Evolutionary conservation across 345 rosid species (phyloP).

Genomic region (Lumnitzera racemosa): DNA sequence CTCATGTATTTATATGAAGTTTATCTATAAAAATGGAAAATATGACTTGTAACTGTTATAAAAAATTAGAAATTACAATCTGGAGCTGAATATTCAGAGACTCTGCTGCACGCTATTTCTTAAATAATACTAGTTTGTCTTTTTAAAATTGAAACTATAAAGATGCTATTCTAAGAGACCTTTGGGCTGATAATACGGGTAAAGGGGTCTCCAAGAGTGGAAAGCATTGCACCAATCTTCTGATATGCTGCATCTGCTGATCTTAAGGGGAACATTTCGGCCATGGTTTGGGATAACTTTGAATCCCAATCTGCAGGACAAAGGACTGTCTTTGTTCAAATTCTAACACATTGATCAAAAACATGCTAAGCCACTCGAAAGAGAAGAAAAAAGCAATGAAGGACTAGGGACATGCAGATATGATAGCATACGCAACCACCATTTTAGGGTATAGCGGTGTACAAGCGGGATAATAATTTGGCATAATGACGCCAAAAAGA

Average conservation of each 20-base stretch:
- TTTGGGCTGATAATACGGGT: slow-evolving; percentile 88
- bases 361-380: background rate
- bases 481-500: too few species aligned
- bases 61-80: too few species aligned
- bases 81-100: too few species aligned
- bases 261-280: slow-evolving; percentile 72
- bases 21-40: too few species aligned
- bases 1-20: too few species aligned
- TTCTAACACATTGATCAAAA: background rate
- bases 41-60: too few species aligned
- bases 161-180: slow-evolving; percentile 25
- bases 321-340: background rate
- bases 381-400: background rate
- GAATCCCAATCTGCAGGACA: slow-evolving; percentile 72
- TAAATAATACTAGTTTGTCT: too few species aligned
- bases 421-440: too few species aligned
- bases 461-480: too few species aligned
- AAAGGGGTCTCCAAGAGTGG: slow-evolving; percentile 89
- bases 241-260: slow-evolving; percentile 80
- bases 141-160: background rate
- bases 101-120: too few species aligned
- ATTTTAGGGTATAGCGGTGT: too few species aligned
- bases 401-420: background rate
- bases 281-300: slow-evolving; percentile 86
- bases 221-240: slow-evolving; percentile 73